A percentile compares a stretch with the other conserved stretches of the same genome.
These are phyloP conservation scores for Hypoxylon sp. DNA, from an alignment of 2,329 filamentous ascomycete species.

Conservation along the genomic window DNA sequence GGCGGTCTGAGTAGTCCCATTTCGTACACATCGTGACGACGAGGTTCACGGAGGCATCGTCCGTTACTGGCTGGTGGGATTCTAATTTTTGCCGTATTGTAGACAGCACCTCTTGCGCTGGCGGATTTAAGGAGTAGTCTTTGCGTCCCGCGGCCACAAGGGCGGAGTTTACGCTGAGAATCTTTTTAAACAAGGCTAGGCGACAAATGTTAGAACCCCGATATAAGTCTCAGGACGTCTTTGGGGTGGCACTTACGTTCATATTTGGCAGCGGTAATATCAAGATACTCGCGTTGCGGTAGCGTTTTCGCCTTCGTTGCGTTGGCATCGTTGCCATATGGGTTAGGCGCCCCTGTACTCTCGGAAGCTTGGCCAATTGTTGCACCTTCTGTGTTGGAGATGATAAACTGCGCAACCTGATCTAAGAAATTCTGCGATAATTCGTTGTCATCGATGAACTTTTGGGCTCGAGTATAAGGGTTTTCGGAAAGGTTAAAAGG, in stretches of 20 bases:
- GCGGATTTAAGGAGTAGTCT: conserved; percentile 75
- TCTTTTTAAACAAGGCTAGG: conserved; percentile 76
- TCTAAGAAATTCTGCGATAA: conserved; percentile 88
- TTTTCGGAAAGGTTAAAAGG: conserved; percentile 94
- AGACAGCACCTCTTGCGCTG: conserved; percentile 71
- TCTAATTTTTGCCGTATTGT: conserved; percentile 71
- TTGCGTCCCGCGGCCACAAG: conserved; percentile 77
- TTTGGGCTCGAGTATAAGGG: conserved; percentile 88
- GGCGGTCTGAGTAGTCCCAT: conserved; percentile 83
- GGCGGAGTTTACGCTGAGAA: conserved; percentile 76
- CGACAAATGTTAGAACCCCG: conserved; percentile 24
- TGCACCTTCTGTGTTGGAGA: conserved; percentile 86
- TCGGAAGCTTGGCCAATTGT: conserved; percentile 73
- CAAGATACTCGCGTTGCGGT: conserved; percentile 81
- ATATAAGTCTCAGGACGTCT: too few species aligned
- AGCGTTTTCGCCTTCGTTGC: conserved; percentile 66
- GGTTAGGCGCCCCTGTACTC: conserved; percentile 66
- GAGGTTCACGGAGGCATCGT: conserved; percentile 66
- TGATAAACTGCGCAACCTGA: conserved; percentile 91
- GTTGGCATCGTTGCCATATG: conserved; percentile 79
- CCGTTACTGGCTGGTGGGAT: conserved; percentile 57
- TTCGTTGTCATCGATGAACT: conserved; percentile 89
- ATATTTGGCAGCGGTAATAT: conserved; percentile 77
- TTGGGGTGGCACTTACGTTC: conserved; percentile 59
- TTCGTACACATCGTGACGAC: conserved; percentile 75